Base-by-base conservation (phyloP, 208 protist species). In the Herpetomonas muscarum region DNA sequence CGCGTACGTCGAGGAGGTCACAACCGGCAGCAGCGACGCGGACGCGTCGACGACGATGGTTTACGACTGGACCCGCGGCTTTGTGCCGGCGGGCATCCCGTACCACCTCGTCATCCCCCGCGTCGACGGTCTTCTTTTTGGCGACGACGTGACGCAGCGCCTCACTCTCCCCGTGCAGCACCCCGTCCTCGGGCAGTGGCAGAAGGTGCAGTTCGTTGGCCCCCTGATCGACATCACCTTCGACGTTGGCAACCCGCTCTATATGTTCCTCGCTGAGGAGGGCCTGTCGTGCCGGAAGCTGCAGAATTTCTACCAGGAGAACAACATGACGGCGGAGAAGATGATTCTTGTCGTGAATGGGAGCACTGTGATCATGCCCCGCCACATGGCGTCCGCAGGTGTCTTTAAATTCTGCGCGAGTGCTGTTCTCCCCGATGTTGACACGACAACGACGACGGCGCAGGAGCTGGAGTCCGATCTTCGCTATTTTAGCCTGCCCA, bases 331-430 rank as follows among this genome's bases (percentile, higher is more conserved):
- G 9, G 66, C 57, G 28, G 76, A 81, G 46, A 58, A 62, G 17
- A 57, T 82, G 5, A 76, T 81, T 29, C 25, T 64, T 2, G 76
- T 70, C 5, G 79, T 85, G 47, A 75, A 85, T 55, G 79, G 79
- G 12, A 67, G 63, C 6, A 60, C 72, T 12, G 74, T 90, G 47
- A 22, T 90, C 29, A 37, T 85, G 51, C 79, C 83, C 25, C 61
- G 64, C 21, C 70, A 71, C 51, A 37, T 90, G 24, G 36, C 76
- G 10, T 59, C 64, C 24, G 51, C 64, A 2, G 83, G 79, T 15
- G n/a, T 24, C 12, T 90, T 76, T 55, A 76, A 81, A 28, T 67
- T 90, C 21, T 90, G 83, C 55, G 74, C 70, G 21, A 83, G 76
- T 51, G 74, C 71, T 13, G 48, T 85, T 12, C 79, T 80, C 62